phyloP scores from a whole-genome alignment of 768 basidiomycete genomes.

The Mycena leptocephala region DNA sequence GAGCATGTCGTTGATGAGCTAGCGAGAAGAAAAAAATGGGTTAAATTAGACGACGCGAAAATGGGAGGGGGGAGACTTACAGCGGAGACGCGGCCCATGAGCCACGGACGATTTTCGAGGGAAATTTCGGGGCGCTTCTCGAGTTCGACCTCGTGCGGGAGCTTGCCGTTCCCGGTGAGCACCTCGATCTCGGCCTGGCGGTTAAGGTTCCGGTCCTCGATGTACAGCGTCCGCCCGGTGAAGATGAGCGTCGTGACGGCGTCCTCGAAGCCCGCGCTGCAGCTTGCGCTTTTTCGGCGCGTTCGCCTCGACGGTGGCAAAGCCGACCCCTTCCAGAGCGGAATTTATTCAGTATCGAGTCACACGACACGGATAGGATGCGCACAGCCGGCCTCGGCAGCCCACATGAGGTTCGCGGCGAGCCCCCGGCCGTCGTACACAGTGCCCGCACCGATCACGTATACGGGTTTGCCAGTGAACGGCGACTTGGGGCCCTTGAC shows the following conservation, averaged over 20 bases:
- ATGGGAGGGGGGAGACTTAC: no score
- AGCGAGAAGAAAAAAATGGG: no score
- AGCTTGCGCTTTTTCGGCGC: constrained; percentile 89
- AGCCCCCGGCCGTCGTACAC: constrained; percentile 92
- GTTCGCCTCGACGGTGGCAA: constrained; percentile 84
- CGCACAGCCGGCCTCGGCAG: constrained; percentile 90
- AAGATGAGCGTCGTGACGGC: constrained; percentile 89
- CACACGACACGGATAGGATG: constrained; percentile 30
- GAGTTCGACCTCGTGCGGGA: no score
- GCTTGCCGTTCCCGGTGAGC: constrained; percentile 87
- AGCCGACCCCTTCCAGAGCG: constrained; percentile 79
- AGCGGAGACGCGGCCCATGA: no score
- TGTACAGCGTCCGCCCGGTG: constrained; percentile 90
- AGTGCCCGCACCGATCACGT: constrained; percentile 93
- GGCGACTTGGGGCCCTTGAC: constrained; percentile 85
- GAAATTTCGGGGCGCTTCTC: no score
- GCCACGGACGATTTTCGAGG: no score
- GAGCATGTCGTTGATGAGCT: no score
- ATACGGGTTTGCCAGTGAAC: constrained; percentile 86
- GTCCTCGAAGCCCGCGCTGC: constrained; percentile 84
- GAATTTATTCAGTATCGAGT: background rate
- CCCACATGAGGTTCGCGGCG: constrained; percentile 91
- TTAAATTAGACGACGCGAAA: no score
- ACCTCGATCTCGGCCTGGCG: constrained; percentile 64
- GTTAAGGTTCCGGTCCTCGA: constrained; percentile 73